Percentiles rank a stretch among this genome's conserved stretches.
These are phyloP conservation scores for Eucalyptus erythrocorys DNA, from an alignment of 345 rosid species.

Conservation along the genomic window DNA sequence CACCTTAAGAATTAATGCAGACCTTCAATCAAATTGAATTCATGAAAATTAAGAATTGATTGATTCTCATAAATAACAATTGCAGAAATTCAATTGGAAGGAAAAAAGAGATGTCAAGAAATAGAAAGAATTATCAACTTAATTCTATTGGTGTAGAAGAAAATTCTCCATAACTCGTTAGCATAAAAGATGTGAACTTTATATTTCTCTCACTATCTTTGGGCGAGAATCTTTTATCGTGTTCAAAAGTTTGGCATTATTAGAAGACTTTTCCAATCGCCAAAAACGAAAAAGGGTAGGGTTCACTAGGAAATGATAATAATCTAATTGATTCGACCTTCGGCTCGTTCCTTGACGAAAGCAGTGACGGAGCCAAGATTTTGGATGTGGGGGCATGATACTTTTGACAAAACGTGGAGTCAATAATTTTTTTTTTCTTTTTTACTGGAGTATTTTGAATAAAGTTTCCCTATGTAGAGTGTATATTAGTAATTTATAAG, in stretches of 20 bases:
- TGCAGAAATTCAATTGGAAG: not conserved
- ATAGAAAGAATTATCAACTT: not conserved
- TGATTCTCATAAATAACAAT: not conserved
- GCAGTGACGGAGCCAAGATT: not conserved
- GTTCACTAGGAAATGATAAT: not conserved
- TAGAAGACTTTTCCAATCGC: too few relatives aligned
- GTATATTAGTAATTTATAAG: too few relatives aligned
- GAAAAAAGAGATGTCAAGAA: too few relatives aligned
- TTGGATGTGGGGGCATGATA: not conserved
- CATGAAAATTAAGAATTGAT: rapidly evolving
- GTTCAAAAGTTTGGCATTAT: too few relatives aligned
- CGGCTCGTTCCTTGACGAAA: rapidly evolving
- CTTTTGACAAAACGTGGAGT: rapidly evolving
- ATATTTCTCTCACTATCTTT: not conserved
- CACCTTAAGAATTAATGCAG: not conserved
- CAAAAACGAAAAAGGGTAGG: not conserved
- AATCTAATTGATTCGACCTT: not conserved
- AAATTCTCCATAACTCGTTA: not conserved
- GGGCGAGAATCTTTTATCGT: not conserved
- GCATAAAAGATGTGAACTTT: not conserved
- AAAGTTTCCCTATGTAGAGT: too few relatives aligned
- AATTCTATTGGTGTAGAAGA: rapidly evolving
- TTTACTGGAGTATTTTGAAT: not conserved
- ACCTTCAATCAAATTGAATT: not conserved
- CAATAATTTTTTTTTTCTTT: not conserved